A percentile compares a stretch with the other conserved stretches of the same genome.
Evolutionary conservation across 805 yeast species (phyloP).

Genomic region (Wickerhamomyces ciferrii): DNA sequence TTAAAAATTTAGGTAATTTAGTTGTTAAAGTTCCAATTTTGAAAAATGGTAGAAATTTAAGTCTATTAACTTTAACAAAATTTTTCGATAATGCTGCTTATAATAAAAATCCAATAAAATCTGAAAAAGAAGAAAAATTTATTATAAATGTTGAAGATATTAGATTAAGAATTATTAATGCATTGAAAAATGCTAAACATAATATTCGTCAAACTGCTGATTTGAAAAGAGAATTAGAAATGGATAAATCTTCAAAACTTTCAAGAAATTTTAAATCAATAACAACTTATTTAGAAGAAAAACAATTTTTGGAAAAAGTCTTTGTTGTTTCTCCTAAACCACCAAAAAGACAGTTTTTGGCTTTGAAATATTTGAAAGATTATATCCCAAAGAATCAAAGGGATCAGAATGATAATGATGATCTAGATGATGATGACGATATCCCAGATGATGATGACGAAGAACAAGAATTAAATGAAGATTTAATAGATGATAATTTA

Average conservation of each 20-base stretch:
- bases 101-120: conserved; percentile 6
- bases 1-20: conserved; percentile 48
- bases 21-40: conserved; percentile 35
- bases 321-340: conserved; percentile 43
- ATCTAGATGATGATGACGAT: conserved; percentile 18
- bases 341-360: conserved; percentile 42
- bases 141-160: conserved; percentile 24
- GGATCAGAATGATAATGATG: conserved; percentile 15
- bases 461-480: conserved; percentile 25
- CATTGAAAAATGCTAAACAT: conserved; percentile 53
- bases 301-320: conserved; percentile 43
- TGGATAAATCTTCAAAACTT: conserved; percentile 35
- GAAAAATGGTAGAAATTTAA: conserved; percentile 46
- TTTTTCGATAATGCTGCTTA: conserved; percentile 27
- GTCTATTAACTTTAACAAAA: conserved; percentile 44
- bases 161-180: conserved; percentile 34
- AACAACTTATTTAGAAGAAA: conserved; percentile 37
- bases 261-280: conserved; percentile 45
- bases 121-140: conserved; percentile 17
- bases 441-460: conserved; percentile 25
- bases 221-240: conserved; percentile 51
- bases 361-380: conserved; percentile 38
- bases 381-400: conserved; percentile 25
- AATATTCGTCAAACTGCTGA: conserved; percentile 57
- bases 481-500: conserved; percentile 21